These are phyloP conservation scores for Amphibolis antarctica DNA, from an alignment of 106 monocot species.

Conservation along the genomic window DNA sequence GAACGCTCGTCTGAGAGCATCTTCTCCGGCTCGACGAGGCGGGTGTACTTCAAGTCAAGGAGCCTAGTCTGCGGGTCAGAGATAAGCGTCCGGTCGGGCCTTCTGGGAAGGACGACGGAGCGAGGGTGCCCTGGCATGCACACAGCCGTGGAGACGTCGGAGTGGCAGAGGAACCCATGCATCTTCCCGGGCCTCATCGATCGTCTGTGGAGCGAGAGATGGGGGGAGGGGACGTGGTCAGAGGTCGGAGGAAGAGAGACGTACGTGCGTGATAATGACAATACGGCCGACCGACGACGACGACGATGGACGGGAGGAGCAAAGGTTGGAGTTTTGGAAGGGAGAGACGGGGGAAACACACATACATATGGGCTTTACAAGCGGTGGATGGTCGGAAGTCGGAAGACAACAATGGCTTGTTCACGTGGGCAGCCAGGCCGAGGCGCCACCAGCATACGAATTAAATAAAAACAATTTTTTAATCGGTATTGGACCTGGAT, in stretches of 20 bases:
- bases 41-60: conserved; percentile 39
- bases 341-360: too few species aligned
- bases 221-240: not conserved
- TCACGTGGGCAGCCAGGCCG: too few species aligned
- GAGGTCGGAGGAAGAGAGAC: not conserved
- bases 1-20: conserved; percentile 3
- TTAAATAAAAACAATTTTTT: too few species aligned
- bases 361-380: too few species aligned
- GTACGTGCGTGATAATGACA: too few species aligned
- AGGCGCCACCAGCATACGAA: too few species aligned
- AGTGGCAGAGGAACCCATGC: conserved; percentile 12
- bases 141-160: conserved; percentile 10
- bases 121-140: conserved; percentile 8
- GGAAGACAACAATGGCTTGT: too few species aligned
- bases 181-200: not conserved
- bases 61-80: conserved; percentile 20
- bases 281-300: too few species aligned
- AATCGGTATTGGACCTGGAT: too few species aligned
- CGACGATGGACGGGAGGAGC: not conserved
- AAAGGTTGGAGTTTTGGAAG: not conserved
- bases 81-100: conserved; percentile 22
- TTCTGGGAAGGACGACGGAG: conserved; percentile 13
- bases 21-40: conserved; percentile 17
- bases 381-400: too few species aligned
- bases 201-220: not conserved